Conservation (phyloP, 2,329 filamentous ascomycete genomes). For the Plectosphaerella sp. region DNA sequence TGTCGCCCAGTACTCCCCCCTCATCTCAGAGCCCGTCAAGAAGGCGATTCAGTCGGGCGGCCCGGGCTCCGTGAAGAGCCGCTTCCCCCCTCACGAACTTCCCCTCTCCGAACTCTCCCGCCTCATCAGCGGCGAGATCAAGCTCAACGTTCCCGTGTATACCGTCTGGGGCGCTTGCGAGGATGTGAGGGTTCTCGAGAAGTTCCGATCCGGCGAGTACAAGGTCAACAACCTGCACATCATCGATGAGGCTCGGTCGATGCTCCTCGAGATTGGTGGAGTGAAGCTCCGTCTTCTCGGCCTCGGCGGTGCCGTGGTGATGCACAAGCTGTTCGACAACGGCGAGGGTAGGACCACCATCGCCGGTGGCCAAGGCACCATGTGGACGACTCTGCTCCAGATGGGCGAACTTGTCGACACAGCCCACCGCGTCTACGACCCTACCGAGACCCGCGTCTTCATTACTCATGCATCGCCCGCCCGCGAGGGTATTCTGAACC, state of each 20-base stretch:
- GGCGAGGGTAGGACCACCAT: slow-evolving; percentile 97
- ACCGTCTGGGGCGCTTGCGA: slow-evolving; percentile 99
- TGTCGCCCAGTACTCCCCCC: slow-evolving; percentile 95
- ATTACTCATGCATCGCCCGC: slow-evolving; percentile 96
- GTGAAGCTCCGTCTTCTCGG: slow-evolving; percentile 94
- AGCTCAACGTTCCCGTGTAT: slow-evolving; percentile 93
- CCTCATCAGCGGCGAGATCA: slow-evolving; percentile 82
- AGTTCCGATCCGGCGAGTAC: slow-evolving; percentile 96
- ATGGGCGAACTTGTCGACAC: slow-evolving; percentile 99
- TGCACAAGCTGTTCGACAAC: slow-evolving; percentile 99
- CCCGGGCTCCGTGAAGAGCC: slow-evolving; percentile 76
- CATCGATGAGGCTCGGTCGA: slow-evolving; percentile 95
- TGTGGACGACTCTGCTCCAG: slow-evolving; percentile 98
- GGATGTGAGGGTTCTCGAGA: slow-evolving; percentile 94
- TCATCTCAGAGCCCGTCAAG: slow-evolving; percentile 76
- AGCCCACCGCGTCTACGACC: slow-evolving; percentile 96
- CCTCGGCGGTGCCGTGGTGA: slow-evolving; percentile 92
- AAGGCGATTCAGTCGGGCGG: slow-evolving; percentile 62
- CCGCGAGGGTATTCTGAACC: slow-evolving; percentile 92
- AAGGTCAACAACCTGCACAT: slow-evolving; percentile 97
- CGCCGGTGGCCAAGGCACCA: slow-evolving; percentile 94
- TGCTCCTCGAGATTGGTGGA: slow-evolving; percentile 89
- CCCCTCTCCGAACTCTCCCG: slow-evolving; percentile 89
- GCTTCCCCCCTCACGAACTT: slow-evolving; percentile 75
- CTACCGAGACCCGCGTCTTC: slow-evolving; percentile 93